Evolutionary conservation across 2,329 filamentous ascomycete genomes (phyloP), one percentile per base, ranked within the genome.

Genomic region (Fusarium sp.): DNA sequence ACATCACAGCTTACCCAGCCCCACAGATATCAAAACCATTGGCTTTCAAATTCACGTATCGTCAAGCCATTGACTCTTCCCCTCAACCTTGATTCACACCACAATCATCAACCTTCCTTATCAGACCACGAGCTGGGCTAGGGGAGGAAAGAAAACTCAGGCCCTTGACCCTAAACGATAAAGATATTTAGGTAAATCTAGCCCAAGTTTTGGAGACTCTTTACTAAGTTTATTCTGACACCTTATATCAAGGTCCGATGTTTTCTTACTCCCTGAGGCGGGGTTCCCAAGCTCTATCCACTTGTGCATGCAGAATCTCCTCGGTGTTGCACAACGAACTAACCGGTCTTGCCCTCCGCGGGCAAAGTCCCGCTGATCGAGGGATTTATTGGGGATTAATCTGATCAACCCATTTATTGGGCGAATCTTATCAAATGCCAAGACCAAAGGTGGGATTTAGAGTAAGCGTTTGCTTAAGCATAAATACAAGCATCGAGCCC

Each of bases 401-500:
- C 45, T 51, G 26, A 44, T 38, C 36, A 36, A 28, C 14, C 31
- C 30, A 38, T 58, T 58, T 45, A 33, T 36, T 61, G 14, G 51
- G 12, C 36, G 31, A 26, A 57, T 31, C 26, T 45, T 45, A 62
- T 65, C 38, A 26, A 39, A 44, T 45, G 45, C 56, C 57, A 65
- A 65, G 57, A 41, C 28, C 26, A 20, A 39, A 4, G 36, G 30
- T 48, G 56, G 38, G 50, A 26, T 48, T 35, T 60, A 61, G 22
- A 42, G 41, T 56, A 59, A 62, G 41, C 22, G 41, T 33, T 30
- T 11, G 51, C 44, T 45, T 55, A 65, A 69, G 59, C 67, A 70
- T 70, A 70, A 69, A 70, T 65, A 70, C 53, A 65, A 47, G 61
- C 65, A 54, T 51, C 18, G 38, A 38, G 30, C 57, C 63, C 66